Base-by-base conservation (phyloP, 306 rosid genomes). In the Lathyrus sativus region DNA sequence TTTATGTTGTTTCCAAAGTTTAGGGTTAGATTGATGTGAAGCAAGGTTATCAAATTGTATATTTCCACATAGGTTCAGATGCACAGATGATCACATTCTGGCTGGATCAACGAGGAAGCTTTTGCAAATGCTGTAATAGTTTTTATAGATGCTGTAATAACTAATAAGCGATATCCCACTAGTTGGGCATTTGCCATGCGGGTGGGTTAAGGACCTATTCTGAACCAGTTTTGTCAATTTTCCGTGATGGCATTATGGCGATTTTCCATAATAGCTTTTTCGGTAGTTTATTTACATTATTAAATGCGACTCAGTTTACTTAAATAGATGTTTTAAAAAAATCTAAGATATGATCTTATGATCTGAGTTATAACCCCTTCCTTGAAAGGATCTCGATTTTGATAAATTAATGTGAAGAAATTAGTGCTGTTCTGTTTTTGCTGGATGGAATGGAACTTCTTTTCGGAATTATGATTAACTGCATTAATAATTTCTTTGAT, bases 21-120 rank as follows among this genome's bases (percentile, higher is more conserved):
- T 38, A 29, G 14, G 33, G 10, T 72, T 61, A 71, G 46, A 7
- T 8, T 70, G 9, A 44, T 58, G n/a, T 44, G 42, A 44, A 69
- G 29, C 14, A 38, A 35, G 48, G 45, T 10, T 35, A 15, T 48
- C 24, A 48, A 48, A 2, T 33, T 33, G 38, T 33, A 33, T 33
- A 0, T 33, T 6, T 33, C 38, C 9, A 33, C 8, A 33, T 33
- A 33, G 38, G 9, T 33, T 33, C 8, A 33, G 38, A 33, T 33
- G 38, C 8, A 33, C 38, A 33, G 1, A 33, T 1, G 38, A 33
- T 33, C 38, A 33, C 38, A 33, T 2, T 33, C 38, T 2, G 9
- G 38, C 8, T 33, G 38, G 38, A 33, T 5, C 38, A 6, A 6
- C 37, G 2, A 1, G 37, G 37, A 31, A 31, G 7, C 7, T 31